Conservation (phyloP, 805 yeast species). For the Yarrowia sp. region DNA sequence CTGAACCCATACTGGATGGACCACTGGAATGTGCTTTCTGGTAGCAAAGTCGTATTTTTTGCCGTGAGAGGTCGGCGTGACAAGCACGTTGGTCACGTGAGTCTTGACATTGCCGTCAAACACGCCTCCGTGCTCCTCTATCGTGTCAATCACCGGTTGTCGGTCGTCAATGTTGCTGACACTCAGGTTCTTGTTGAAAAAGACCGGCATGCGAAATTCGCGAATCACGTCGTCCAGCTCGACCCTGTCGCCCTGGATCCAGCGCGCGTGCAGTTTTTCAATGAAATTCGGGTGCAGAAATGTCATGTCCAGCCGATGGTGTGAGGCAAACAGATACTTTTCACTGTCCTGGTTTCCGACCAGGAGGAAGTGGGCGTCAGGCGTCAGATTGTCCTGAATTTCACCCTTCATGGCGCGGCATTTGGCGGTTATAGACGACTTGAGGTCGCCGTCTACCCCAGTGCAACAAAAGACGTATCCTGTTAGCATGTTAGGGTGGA, state of each 20-base stretch:
- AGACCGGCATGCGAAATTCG: constrained; percentile 8
- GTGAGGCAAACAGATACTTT: constrained; percentile 53
- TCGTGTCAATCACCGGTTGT: constrained; percentile 32
- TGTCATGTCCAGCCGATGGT: constrained; percentile 48
- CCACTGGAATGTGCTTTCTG: constrained; percentile 43
- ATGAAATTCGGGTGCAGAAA: constrained; percentile 54
- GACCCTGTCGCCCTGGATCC: constrained; percentile 53
- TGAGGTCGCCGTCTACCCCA: constrained; percentile 2
- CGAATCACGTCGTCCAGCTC: constrained; percentile 28
- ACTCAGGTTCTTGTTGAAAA: not conserved
- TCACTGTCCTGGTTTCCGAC: constrained; percentile 54
- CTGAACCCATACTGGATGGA: constrained; percentile 47
- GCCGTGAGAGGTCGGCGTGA: constrained; percentile 38
- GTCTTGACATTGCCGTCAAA: constrained; percentile 32
- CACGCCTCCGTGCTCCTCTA: constrained; percentile 41
- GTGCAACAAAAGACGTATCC: constrained; percentile 26
- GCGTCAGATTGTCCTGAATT: constrained; percentile 48
- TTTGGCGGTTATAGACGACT: constrained; percentile 39
- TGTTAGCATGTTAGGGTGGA: not conserved
- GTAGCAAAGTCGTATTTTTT: constrained; percentile 42
- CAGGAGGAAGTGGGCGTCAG: constrained; percentile 51
- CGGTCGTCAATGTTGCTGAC: constrained; percentile 30
- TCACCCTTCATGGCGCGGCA: constrained; percentile 50
- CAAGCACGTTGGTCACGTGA: constrained; percentile 34
- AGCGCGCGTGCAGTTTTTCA: constrained; percentile 46